phyloP scores from a whole-genome alignment of 257 asterid genomes.

The Solanum piurae region DNA sequence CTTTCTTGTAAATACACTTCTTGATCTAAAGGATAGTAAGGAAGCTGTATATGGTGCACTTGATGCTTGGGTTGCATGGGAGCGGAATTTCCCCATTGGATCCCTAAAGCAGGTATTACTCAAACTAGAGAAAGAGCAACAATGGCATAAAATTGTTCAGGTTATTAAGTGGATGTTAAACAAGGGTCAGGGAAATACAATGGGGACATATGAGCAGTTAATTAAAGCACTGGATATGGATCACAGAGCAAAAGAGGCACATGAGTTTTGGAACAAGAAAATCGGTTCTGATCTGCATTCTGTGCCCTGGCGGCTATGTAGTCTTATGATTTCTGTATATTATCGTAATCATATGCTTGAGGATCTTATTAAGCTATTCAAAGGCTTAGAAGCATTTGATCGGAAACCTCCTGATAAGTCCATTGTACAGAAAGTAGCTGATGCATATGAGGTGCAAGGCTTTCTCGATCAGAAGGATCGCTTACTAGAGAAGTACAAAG shows the following conservation, averaged over 20 bases:
- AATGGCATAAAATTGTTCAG: constrained; percentile 74
- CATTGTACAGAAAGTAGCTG: constrained; percentile 58
- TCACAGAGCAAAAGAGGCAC: constrained; percentile 58
- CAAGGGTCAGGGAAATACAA: constrained; percentile 85
- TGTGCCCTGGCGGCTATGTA: constrained; percentile 71
- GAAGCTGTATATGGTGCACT: constrained; percentile 60
- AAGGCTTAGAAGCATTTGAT: constrained; percentile 63
- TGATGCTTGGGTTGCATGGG: constrained; percentile 96
- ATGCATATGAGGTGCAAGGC: constrained; percentile 68
- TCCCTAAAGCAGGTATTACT: constrained; percentile 43
- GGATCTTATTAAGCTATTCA: constrained; percentile 70
- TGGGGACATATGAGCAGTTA: constrained; percentile 69
- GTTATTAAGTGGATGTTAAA: constrained; percentile 92
- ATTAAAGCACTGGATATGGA: constrained; percentile 82
- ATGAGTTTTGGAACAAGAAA: constrained; percentile 67
- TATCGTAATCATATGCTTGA: constrained; percentile 60
- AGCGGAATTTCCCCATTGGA: constrained; percentile 66
- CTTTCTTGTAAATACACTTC: constrained; percentile 47
- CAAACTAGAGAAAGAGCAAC: constrained; percentile 71
- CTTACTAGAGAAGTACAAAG: constrained; percentile 56
- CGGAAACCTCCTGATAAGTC: constrained; percentile 78
- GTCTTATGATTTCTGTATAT: constrained; percentile 66
- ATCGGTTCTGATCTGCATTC: constrained; percentile 64
- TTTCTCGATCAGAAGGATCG: constrained; percentile 55
- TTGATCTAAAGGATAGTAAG: constrained; percentile 47